These are phyloP conservation scores for Cladophialophora yegresii DNA, from an alignment of 2,329 filamentous ascomycete genomes.

Conservation along the genomic window DNA sequence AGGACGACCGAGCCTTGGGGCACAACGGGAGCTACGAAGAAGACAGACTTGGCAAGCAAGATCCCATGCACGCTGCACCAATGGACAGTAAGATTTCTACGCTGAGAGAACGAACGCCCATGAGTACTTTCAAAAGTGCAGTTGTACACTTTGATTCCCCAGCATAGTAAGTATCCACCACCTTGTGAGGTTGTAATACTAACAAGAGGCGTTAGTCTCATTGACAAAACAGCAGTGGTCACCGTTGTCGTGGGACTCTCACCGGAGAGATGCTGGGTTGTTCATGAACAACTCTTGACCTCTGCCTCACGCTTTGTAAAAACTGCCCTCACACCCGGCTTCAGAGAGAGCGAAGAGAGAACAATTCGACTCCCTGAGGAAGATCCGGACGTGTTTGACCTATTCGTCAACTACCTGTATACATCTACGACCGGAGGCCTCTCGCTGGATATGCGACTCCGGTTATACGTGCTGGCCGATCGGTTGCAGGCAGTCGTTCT, in stretches of 20 bases:
- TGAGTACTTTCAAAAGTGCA: neutral
- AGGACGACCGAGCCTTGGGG: neutral
- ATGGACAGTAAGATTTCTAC: neutral
- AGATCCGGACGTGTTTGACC: constrained; percentile 21
- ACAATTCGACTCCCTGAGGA: constrained; percentile 31
- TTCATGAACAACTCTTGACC: constrained; percentile 25
- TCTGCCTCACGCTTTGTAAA: constrained; percentile 24
- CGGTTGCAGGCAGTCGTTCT: constrained; percentile 11
- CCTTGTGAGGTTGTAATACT: neutral
- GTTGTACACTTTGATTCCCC: neutral
- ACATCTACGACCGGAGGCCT: neutral
- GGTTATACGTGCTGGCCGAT: constrained; percentile 13
- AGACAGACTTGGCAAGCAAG: neutral
- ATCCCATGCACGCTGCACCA: neutral
- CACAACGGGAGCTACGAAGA: neutral
- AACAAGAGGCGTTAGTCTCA: neutral
- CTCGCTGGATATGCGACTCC: neutral
- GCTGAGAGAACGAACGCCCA: neutral
- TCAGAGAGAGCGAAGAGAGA: constrained; percentile 20
- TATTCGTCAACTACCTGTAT: constrained; percentile 32
- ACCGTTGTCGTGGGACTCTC: constrained; percentile 13
- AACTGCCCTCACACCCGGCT: constrained; percentile 18
- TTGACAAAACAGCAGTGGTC: constrained; percentile 2
- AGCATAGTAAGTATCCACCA: neutral
- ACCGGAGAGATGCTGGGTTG: constrained; percentile 19